These are phyloP conservation scores for Martiniozyma abietophila DNA, from an alignment of 805 yeast genomes.

Conservation along the genomic window DNA sequence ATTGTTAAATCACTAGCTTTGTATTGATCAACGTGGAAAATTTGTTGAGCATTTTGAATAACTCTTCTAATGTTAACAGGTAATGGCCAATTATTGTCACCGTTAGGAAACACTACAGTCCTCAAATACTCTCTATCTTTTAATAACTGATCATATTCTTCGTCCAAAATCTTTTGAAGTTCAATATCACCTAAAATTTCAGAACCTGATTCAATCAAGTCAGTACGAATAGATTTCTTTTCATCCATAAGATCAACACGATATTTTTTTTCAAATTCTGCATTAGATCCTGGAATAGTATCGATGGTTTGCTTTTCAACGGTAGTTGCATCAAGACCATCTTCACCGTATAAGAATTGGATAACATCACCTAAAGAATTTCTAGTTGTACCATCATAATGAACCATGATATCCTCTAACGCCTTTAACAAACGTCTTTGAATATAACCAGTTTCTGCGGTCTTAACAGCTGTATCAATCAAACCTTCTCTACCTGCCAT, in stretches of 20 bases:
- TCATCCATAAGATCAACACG: constrained; percentile 78
- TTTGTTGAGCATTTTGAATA: constrained; percentile 93
- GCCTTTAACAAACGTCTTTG: constrained; percentile 98
- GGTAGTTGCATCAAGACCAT: constrained; percentile 96
- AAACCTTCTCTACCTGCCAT: constrained; percentile 99
- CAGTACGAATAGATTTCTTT: constrained; percentile 49
- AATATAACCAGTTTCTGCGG: constrained; percentile 97
- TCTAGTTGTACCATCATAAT: constrained; percentile 96
- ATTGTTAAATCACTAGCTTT: constrained; percentile 86
- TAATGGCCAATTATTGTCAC: constrained; percentile 95
- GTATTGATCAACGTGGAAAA: constrained; percentile 85
- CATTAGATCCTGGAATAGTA: constrained; percentile 89
- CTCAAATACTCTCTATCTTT: constrained; percentile 76
- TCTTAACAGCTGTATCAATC: constrained; percentile 98
- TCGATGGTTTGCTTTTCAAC: constrained; percentile 95
- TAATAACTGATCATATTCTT: constrained; percentile 69
- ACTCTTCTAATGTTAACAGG: constrained; percentile 97
- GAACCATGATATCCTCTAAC: constrained; percentile 90
- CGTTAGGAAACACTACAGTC: constrained; percentile 73
- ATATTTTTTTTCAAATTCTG: constrained; percentile 71
- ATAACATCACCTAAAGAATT: constrained; percentile 94
- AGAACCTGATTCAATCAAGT: constrained; percentile 77
- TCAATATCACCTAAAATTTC: constrained; percentile 86
- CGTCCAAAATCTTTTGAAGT: constrained; percentile 71
- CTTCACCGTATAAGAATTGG: constrained; percentile 97